A percentile compares a stretch with the other conserved stretches of the same genome.
phyloP scores from a whole-genome alignment of 2,329 filamentous ascomycete species.

The Cercospora sp. region DNA sequence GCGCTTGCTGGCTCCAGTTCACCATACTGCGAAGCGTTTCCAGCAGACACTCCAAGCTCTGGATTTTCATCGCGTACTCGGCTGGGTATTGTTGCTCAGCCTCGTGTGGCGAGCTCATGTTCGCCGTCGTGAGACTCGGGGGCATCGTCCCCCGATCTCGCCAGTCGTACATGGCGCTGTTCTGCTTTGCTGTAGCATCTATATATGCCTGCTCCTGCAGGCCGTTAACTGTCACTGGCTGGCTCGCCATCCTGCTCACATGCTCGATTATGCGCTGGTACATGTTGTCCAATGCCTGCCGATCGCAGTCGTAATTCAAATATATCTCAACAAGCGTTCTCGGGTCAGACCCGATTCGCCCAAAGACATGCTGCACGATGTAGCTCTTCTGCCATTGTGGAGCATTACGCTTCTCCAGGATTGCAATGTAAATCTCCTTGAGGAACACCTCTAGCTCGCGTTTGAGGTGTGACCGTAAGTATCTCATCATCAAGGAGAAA shows the following conservation, averaged over 20 bases:
- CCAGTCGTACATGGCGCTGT: constrained; percentile 64
- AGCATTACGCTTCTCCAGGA: constrained; percentile 82
- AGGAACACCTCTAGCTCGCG: constrained; percentile 98
- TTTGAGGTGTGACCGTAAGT: constrained; percentile 92
- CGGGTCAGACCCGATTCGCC: constrained; percentile 80
- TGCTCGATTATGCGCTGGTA: constrained; percentile 94
- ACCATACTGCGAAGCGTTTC: constrained; percentile 87
- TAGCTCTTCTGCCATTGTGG: constrained; percentile 89
- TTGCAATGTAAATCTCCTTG: constrained; percentile 93
- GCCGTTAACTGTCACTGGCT: constrained; percentile 71
- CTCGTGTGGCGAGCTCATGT: constrained; percentile 56
- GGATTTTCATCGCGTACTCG: constrained; percentile 88
- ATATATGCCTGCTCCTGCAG: constrained; percentile 83
- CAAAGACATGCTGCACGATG: constrained; percentile 76
- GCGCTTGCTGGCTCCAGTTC: constrained; percentile 80
- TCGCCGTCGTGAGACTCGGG: constrained; percentile 78
- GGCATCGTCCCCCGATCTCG: constrained; percentile 82
- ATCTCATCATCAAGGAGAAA: constrained; percentile 95
- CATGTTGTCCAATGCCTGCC: constrained; percentile 89
- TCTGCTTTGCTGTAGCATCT: constrained; percentile 65
- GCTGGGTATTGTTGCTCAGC: constrained; percentile 72
- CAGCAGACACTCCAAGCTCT: constrained; percentile 83
- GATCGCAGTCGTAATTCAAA: constrained; percentile 96
- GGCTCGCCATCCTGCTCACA: constrained; percentile 80
- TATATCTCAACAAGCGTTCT: constrained; percentile 91